Evolutionary conservation across 2,329 filamentous ascomycete species (phyloP), one percentile per base, ranked within the genome.

Genomic region (Aspergillus quadrilineatus): DNA sequence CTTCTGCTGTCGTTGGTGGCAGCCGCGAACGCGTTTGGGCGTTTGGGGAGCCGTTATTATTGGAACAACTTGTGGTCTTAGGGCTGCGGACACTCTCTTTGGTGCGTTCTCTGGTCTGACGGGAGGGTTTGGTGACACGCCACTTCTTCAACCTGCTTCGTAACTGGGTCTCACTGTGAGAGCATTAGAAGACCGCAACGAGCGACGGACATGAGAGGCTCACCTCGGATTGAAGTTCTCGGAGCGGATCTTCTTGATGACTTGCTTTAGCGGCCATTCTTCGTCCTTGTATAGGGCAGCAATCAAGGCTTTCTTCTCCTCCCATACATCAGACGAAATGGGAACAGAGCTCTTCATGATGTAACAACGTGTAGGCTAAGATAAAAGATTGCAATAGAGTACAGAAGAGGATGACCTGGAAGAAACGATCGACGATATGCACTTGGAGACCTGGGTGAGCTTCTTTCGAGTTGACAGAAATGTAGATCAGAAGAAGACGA

Each of bases 201-300:
- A 29, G 4, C 6, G 34, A 22, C 45, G 8, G 26, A 10, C 12
- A 28, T 6, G 7, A 30, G 34, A 41, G 9, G 17, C 26, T n/a
- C 54, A 77, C 75, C 74, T 77, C 15, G 75, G 75, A 57, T 77
- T 72, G 61, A 76, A 77, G 53, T 75, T 70, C 22, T 71, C 67
- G 5, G 72, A 72, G 14, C 75, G 73, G 37, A 77, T 75, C 62
- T 75, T 70, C 61, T 77, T 76, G 53, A 76, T 77, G 50, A 77
- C 75, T 53, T 77, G 74, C 56, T 77, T 76, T 50, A 77, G 63
- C 4, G 75, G 75, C 74, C 74, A 77, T 70, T 77, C 74, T 53
- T 77, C 74, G 29, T 75, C 74, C 65, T 73, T 75, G 53, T 77
- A 77, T 42, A 76, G 60, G 36, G 69, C 70, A 43, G 73, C 68